Percentiles rank a stretch among this genome's conserved stretches.
Conservation (phyloP, 2,329 filamentous ascomycete species). For the Zelopaecilomyces penicillatus region DNA sequence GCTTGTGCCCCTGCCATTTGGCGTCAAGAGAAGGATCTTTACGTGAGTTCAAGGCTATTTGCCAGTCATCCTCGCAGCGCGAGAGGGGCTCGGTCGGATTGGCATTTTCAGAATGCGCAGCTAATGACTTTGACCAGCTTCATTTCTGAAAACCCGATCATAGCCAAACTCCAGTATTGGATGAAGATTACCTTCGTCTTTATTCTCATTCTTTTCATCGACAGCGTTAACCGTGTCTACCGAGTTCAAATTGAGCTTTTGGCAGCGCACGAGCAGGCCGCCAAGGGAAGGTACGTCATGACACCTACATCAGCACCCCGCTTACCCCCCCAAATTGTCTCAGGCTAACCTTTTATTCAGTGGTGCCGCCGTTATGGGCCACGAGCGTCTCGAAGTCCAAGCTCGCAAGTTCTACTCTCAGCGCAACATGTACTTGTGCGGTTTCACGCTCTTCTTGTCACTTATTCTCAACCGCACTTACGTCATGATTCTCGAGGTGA, state of each 20-base stretch:
- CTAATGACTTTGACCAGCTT: conserved; percentile 49
- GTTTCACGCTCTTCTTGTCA: conserved; percentile 97
- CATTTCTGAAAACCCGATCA: conserved; percentile 76
- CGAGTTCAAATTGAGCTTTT: conserved; percentile 86
- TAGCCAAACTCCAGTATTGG: conserved; percentile 94
- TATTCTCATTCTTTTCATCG: conserved; percentile 94
- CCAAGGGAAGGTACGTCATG: conserved; percentile 38
- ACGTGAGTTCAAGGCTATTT: conserved; percentile 40
- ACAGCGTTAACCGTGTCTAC: conserved; percentile 93
- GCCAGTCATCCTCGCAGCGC: background rate
- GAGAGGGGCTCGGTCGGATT: background rate
- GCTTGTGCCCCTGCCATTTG: conserved; percentile 83
- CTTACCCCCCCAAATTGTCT: conserved; percentile 1
- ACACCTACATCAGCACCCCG: background rate
- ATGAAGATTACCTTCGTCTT: conserved; percentile 99
- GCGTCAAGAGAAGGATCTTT: conserved; percentile 76
- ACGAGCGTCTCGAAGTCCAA: conserved; percentile 96
- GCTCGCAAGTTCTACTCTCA: conserved; percentile 99
- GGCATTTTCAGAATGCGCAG: background rate
- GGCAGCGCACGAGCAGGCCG: conserved; percentile 53
- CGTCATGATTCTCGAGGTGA: conserved; percentile 87
- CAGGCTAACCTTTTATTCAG: conserved; percentile 13
- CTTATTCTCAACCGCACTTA: conserved; percentile 99
- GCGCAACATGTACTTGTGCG: conserved; percentile 99
- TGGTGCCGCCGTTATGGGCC: conserved; percentile 66